Percentiles rank a stretch among this genome's conserved stretches.
Evolutionary conservation across 495 filamentous ascomycete species (phyloP).

Genomic region (Xylaria longipes): DNA sequence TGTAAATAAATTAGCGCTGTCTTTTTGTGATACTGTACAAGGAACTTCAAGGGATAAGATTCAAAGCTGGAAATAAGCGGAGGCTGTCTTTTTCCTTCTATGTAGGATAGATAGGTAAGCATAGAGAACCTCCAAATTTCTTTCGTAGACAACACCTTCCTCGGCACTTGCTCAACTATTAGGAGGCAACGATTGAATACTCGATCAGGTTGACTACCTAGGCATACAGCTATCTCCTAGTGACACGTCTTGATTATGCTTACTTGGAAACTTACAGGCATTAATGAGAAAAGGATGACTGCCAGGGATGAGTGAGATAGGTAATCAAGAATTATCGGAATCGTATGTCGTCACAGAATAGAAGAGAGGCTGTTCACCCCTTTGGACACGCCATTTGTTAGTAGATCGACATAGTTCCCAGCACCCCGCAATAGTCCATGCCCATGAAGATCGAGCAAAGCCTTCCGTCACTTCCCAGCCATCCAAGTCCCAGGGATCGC

Average conservation of each 20-base stretch:
- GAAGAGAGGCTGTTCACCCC: constrained; percentile 33
- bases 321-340: background rate
- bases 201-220: background rate
- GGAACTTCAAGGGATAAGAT: too few relatives aligned
- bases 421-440: constrained; percentile 34
- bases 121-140: too few relatives aligned
- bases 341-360: background rate
- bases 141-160: background rate
- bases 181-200: background rate
- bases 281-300: background rate
- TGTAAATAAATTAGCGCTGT: too few relatives aligned
- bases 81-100: too few relatives aligned
- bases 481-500: constrained; percentile 32
- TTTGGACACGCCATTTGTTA: constrained; percentile 31
- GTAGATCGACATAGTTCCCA: constrained; percentile 30
- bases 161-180: background rate
- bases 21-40: too few relatives aligned
- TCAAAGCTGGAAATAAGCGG: background rate
- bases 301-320: background rate
- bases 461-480: constrained; percentile 35
- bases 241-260: background rate
- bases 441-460: constrained; percentile 32
- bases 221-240: background rate
- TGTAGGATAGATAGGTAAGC: too few relatives aligned
- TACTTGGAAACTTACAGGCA: background rate